These are phyloP conservation scores for Caryopteris hybrid DNA, from an alignment of 305 asterid species.

Conservation along the genomic window DNA sequence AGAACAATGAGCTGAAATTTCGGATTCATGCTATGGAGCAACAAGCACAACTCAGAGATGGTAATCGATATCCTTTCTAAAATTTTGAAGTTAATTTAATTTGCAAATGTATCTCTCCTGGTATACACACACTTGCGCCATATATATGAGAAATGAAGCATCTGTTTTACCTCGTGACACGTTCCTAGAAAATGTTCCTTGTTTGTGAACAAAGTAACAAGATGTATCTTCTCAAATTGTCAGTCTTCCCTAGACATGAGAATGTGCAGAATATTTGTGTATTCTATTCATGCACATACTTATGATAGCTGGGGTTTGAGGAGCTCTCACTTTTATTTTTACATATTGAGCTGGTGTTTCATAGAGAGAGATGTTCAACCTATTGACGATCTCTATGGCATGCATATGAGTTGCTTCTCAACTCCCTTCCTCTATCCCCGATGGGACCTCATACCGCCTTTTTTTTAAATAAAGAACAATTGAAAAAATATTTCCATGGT, in stretches of 20 bases:
- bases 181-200: neutral
- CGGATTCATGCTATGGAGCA: slow-evolving; percentile 86
- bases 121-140: neutral
- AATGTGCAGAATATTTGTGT: neutral
- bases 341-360: neutral
- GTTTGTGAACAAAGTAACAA: neutral
- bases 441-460: too few species aligned
- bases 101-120: neutral
- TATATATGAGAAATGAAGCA: neutral
- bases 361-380: neutral
- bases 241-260: neutral
- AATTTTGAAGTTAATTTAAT: neutral
- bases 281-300: neutral
- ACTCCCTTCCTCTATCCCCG: too few species aligned
- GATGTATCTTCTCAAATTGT: neutral
- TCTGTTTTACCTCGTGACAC: neutral
- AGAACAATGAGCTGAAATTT: slow-evolving; percentile 82
- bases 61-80: slow-evolving; percentile 31
- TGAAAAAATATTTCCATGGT: too few species aligned
- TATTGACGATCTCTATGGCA: neutral
- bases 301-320: neutral
- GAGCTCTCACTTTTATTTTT: neutral
- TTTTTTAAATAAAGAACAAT: too few species aligned
- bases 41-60: slow-evolving; percentile 82
- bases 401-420: too few species aligned